phyloP scores from a whole-genome alignment of 495 filamentous ascomycete species.

The Cercophora newfieldiana region DNA sequence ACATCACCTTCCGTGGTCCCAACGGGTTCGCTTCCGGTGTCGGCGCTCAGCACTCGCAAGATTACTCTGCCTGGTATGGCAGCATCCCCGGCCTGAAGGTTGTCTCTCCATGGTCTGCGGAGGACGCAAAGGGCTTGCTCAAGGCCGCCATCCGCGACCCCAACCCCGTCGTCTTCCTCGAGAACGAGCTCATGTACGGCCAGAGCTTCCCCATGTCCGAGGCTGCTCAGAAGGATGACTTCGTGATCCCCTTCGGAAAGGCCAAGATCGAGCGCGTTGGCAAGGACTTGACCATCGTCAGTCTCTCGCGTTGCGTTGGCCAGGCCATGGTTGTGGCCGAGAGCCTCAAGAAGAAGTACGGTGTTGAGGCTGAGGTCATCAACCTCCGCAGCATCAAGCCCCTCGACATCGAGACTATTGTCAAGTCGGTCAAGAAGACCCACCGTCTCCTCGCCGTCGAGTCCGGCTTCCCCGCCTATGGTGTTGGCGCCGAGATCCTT shows the following conservation, averaged over 20 bases:
- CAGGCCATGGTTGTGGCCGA: constrained; percentile 88
- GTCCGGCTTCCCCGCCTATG: constrained; percentile 93
- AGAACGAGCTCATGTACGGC: constrained; percentile 98
- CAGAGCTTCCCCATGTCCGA: constrained; percentile 93
- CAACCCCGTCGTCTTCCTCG: constrained; percentile 91
- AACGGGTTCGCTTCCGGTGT: constrained; percentile 98
- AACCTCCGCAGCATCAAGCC: constrained; percentile 98
- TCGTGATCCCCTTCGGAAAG: constrained; percentile 95
- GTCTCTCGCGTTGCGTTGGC: constrained; percentile 91
- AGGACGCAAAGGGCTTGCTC: constrained; percentile 95
- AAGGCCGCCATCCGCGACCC: constrained; percentile 98
- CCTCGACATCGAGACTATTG: constrained; percentile 89
- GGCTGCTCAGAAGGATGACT: constrained; percentile 91
- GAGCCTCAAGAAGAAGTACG: constrained; percentile 90
- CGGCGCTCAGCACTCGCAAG: constrained; percentile 96
- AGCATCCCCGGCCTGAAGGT: constrained; percentile 97
- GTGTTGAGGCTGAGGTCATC: constrained; percentile 93
- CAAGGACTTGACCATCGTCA: constrained; percentile 94
- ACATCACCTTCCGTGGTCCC: constrained; percentile 98
- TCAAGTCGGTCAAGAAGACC: constrained; percentile 98
- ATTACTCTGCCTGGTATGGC: constrained; percentile 97
- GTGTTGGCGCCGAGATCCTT: constrained; percentile 87
- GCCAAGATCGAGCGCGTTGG: constrained; percentile 96
- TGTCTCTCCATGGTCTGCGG: constrained; percentile 89
- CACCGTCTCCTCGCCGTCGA: constrained; percentile 88